Percentiles rank a stretch among this genome's conserved stretches.
phyloP scores from a whole-genome alignment of 73 alveolate species.

The Tetrahymena malaccensis region DNA sequence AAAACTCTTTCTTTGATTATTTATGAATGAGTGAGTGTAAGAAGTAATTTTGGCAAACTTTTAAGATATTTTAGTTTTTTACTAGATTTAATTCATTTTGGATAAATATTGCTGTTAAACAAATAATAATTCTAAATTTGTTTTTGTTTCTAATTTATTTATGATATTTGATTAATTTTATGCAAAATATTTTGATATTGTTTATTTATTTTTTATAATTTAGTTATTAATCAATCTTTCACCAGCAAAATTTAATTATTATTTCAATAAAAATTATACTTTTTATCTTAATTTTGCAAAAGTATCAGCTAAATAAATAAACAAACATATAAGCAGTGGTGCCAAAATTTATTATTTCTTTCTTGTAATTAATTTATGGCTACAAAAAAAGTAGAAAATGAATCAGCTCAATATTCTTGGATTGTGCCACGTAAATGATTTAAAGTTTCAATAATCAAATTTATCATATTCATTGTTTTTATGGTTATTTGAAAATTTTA shows the following conservation, averaged over 20 bases:
- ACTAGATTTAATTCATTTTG: no score
- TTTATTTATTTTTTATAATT: no score
- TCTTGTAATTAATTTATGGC: background rate
- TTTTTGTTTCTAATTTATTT: background rate
- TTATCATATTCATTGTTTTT: background rate
- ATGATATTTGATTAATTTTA: no score
- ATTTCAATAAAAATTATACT: background rate
- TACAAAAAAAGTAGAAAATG: background rate
- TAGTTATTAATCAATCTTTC: background rate
- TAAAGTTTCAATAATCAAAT: background rate
- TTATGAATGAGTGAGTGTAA: no score
- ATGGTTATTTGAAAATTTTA: background rate
- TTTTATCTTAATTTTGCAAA: no score
- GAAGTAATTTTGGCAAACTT: background rate
- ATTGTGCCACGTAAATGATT: background rate
- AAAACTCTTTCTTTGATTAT: no score
- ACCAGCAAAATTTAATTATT: background rate
- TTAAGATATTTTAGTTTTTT: background rate
- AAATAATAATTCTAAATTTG: background rate
- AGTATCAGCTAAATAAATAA: background rate
- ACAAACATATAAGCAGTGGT: no score
- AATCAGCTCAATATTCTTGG: background rate
- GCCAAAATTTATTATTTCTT: no score
- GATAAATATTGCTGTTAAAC: background rate
- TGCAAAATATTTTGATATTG: background rate